These are phyloP conservation scores for Trichoderma erinaceum DNA, from an alignment of 495 filamentous ascomycete genomes.

Conservation along the genomic window DNA sequence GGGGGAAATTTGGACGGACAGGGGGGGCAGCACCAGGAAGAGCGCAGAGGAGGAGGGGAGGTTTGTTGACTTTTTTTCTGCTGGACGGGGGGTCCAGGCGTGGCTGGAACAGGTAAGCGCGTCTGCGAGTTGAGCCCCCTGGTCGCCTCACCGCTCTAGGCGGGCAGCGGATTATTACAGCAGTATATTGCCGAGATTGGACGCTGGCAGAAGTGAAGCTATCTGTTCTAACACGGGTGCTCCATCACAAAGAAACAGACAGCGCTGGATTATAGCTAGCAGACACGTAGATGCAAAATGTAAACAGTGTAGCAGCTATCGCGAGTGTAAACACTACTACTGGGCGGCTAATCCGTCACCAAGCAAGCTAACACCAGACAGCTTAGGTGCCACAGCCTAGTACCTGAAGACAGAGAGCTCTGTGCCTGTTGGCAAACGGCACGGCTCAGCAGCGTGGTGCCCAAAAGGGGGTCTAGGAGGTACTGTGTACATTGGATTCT, in stretches of 20 bases:
- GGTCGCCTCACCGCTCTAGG: constrained; percentile 15
- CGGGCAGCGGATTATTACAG: constrained; percentile 1
- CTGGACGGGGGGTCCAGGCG: constrained; percentile 10
- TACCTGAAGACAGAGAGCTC: neutral
- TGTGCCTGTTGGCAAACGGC: neutral
- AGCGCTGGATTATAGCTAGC: no score
- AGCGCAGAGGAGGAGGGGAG: neutral
- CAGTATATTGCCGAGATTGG: constrained; percentile 11
- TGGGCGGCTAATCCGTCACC: no score
- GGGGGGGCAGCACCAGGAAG: neutral
- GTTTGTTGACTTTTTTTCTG: constrained; percentile 16
- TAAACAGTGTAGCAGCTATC: no score
- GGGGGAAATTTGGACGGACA: constrained; percentile 19
- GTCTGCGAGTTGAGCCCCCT: constrained; percentile 1
- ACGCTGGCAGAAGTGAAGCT: neutral
- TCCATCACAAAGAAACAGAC: no score
- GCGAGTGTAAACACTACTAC: no score
- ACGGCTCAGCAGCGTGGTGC: neutral
- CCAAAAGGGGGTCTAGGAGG: neutral
- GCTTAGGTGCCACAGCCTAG: neutral
- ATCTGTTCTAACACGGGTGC: no score
- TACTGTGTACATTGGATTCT: neutral
- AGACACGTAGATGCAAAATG: no score
- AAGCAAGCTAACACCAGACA: no score
- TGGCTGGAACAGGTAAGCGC: constrained; percentile 18